Percentiles rank a stretch among this genome's conserved stretches.
Evolutionary conservation across 208 protist species (phyloP).

Genomic region (Naegleria lovaniensis): DNA sequence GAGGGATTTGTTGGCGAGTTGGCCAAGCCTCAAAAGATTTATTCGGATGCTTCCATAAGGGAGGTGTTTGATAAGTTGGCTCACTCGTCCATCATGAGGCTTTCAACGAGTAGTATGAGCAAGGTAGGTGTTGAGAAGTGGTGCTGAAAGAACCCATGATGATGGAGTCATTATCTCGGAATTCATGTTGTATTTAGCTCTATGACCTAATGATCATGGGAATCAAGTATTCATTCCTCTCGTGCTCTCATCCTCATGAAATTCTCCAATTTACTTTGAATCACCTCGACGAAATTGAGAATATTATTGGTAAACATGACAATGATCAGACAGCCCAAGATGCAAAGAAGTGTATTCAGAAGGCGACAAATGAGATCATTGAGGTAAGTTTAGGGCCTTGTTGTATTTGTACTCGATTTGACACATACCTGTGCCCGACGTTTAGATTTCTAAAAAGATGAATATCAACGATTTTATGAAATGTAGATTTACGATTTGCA

Average conservation of each 20-base stretch:
- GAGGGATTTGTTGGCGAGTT: constrained; percentile 67
- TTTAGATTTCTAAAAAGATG: not conserved
- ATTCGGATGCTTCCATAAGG: constrained; percentile 51
- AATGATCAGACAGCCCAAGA: not conserved
- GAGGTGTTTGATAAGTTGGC: constrained; percentile 69
- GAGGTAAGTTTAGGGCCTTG: not conserved
- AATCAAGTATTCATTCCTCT: constrained; percentile 77
- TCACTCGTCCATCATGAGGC: constrained; percentile 69
- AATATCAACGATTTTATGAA: not conserved
- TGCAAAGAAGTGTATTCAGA: not conserved
- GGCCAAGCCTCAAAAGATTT: constrained; percentile 69
- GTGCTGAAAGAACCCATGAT: too few species aligned
- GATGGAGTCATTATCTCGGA: not conserved
- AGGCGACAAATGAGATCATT: not conserved
- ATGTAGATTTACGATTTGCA: not conserved
- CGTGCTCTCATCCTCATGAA: constrained; percentile 64
- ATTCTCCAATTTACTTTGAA: constrained; percentile 71
- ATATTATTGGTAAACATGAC: not conserved
- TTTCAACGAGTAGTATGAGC: constrained; percentile 68
- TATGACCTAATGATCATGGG: constrained; percentile 83
- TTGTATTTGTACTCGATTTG: not conserved
- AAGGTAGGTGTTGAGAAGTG: constrained; percentile 57
- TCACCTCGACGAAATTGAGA: constrained; percentile 62
- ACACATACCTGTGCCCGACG: not conserved
- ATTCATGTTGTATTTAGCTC: constrained; percentile 42